These are phyloP conservation scores for Zanthoxylum bungeanum DNA, from an alignment of 345 rosid genomes.

Conservation along the genomic window DNA sequence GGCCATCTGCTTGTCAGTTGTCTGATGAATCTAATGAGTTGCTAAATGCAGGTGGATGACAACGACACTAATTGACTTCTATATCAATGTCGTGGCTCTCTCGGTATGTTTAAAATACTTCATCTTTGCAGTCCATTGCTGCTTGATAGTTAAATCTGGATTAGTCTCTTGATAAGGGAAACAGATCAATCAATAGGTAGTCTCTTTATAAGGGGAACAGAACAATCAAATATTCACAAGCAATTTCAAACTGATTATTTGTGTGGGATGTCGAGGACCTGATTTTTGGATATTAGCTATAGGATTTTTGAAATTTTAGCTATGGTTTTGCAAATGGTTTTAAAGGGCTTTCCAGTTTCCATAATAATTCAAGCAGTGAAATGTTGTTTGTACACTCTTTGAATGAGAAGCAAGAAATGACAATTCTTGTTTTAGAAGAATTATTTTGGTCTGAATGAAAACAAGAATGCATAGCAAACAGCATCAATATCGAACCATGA, in stretches of 20 bases:
- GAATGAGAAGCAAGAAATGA: neutral
- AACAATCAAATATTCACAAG: neutral
- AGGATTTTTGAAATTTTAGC: too few relatives aligned
- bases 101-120: slow-evolving; percentile 50
- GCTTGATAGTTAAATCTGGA: neutral
- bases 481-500: neutral
- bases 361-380: neutral
- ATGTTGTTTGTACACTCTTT: neutral
- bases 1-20: neutral
- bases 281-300: neutral
- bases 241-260: neutral
- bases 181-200: neutral
- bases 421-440: neutral
- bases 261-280: neutral
- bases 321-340: neutral
- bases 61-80: slow-evolving; percentile 72
- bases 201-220: neutral
- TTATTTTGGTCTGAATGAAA: neutral
- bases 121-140: neutral
- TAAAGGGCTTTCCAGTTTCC: too few relatives aligned
- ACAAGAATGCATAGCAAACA: neutral
- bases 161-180: neutral
- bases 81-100: slow-evolving; percentile 52
- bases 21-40: neutral
- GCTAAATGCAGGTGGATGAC: slow-evolving; percentile 66